Evolutionary conservation across 2,329 filamentous ascomycete species (phyloP), one percentile per base, ranked within the genome.

Genomic region (Nothomitra cinnamomea): DNA sequence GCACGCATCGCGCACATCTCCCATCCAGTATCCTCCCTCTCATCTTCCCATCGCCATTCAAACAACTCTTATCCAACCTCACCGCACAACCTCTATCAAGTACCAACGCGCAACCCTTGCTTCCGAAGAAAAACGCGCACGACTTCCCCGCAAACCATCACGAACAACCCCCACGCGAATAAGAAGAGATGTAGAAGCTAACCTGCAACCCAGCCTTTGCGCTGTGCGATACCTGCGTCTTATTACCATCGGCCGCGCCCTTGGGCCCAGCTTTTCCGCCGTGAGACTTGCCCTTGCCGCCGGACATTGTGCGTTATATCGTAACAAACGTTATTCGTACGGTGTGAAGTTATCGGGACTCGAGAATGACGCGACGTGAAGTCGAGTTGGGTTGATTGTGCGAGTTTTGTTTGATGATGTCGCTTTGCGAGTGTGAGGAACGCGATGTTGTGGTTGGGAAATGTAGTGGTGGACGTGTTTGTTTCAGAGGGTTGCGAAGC

Each of bases 151-250:
- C 38, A 41, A 41, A 13, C 22, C 22, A 25, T 21, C 12, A 21
- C 7, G 24, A 47, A 47, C 8, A 21, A 47, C 12, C 22, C 38
- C 13, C 38, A 13, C 38, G 15, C 58, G 40, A 56, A 57, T 61
- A 60, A 63, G 49, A 54, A 56, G 48, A 51, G 32, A 32, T 21
- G 25, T 55, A 54, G 48, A 55, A 64, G 73, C 86, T 77, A 76
- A 95, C 89, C 84, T 95, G 89, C 62, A 95, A 79, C 67, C 89
- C 89, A 68, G 89, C 89, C 70, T 92, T 89, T 66, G 87, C 87
- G 63, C 88, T 95, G 76, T 95, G 89, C 63, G 79, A 83, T 73
- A 92, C 94, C 73, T 94, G 86, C 66, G 86, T 83, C 76, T 95
- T 95, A 22, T 24, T 49, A 21, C 45, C 45, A 35, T 49, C 45